These are phyloP conservation scores for Magnaporthales sp. DNA, from an alignment of 2,329 filamentous ascomycete species.

Conservation along the genomic window DNA sequence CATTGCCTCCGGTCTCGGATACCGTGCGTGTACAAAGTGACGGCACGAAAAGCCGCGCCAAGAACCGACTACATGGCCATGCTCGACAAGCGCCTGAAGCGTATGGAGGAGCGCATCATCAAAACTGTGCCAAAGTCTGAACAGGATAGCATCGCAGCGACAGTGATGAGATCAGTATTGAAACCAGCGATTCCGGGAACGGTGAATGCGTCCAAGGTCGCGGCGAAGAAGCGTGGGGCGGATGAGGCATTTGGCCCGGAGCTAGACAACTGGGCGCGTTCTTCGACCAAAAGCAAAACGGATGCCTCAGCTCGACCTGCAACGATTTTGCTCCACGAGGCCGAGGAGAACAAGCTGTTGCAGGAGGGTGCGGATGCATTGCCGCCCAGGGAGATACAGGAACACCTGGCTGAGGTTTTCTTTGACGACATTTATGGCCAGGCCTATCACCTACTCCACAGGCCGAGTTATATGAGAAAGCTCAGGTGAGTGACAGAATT, in stretches of 20 bases:
- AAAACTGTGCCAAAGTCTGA: constrained; percentile 89
- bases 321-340: constrained; percentile 50
- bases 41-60: constrained; percentile 84
- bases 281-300: constrained; percentile 39
- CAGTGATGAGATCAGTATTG: constrained; percentile 71
- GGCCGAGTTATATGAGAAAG: constrained; percentile 93
- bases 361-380: constrained; percentile 76
- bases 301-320: constrained; percentile 38
- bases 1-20: constrained; percentile 89
- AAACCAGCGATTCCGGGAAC: constrained; percentile 64
- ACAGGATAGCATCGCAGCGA: constrained; percentile 51
- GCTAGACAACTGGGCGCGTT: constrained; percentile 70
- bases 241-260: constrained; percentile 84
- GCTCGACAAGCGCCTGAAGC: constrained; percentile 88
- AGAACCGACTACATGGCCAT: constrained; percentile 98
- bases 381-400: constrained; percentile 79
- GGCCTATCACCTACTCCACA: constrained; percentile 88
- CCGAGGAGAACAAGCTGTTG: constrained; percentile 68
- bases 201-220: constrained; percentile 39
- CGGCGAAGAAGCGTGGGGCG: constrained; percentile 68
- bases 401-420: constrained; percentile 88
- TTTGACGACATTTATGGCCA: constrained; percentile 96
- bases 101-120: constrained; percentile 97
- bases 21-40: constrained; percentile 96
- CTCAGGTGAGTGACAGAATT: constrained; percentile 44